Conservation (phyloP, 306 rosid species). For the Rubus idaeus region DNA sequence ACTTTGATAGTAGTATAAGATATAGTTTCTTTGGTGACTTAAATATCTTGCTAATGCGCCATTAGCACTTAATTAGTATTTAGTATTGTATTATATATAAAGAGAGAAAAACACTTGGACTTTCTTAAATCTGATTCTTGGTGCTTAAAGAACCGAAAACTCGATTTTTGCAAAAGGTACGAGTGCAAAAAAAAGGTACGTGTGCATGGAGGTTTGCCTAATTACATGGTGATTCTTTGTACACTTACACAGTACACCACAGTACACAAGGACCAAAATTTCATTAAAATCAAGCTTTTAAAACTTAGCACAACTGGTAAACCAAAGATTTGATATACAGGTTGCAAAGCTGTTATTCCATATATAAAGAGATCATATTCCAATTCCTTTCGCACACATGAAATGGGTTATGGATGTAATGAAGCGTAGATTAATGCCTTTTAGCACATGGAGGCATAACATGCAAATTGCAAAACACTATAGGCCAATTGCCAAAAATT, state of each 20-base stretch:
- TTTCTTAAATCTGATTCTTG: slow-evolving; percentile 11
- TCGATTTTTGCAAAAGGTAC: not conserved
- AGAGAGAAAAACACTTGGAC: not conserved
- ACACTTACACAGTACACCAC: slow-evolving; percentile 4
- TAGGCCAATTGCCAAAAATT: not conserved
- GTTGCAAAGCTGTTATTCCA: not conserved
- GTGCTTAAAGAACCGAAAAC: slow-evolving; percentile 4
- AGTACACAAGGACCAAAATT: slow-evolving; percentile 3
- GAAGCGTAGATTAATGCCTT: not conserved
- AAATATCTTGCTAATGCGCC: not conserved
- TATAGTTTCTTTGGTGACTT: not conserved
- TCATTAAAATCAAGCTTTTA: not conserved
- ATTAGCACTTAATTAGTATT: not conserved
- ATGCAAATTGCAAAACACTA: too few species aligned
- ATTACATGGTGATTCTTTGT: not conserved
- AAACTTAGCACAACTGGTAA: not conserved
- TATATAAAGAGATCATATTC: slow-evolving; percentile 7
- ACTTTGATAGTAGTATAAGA: not conserved
- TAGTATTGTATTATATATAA: too few species aligned
- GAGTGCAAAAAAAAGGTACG: not conserved
- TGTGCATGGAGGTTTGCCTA: not conserved
- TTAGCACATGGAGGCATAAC: not conserved
- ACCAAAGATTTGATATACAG: not conserved
- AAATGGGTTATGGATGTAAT: not conserved
- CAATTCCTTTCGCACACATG: not conserved